Base-by-base conservation (phyloP, 164 flowering plant genomes). In the Magnolia changhungtana region DNA sequence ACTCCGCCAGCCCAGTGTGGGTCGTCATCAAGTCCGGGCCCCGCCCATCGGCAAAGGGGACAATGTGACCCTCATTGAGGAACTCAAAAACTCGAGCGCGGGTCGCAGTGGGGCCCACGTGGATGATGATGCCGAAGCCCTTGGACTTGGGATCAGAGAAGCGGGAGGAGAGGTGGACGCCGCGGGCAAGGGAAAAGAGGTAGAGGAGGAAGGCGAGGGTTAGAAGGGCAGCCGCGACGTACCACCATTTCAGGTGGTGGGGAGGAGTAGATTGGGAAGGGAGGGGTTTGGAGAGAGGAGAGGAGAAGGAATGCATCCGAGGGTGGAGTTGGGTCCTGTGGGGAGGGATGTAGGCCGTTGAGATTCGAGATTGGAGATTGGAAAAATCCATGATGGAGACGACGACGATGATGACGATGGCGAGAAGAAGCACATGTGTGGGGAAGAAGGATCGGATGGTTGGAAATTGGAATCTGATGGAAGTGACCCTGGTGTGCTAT, bases 301-400 rank as follows among this genome's bases (percentile, higher is more conserved):
- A n/a, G 23, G 84, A 75, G 83, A 75, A 78, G 27, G 85, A 72
- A 31, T 78, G 82, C 81, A 87, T 79, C 65, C 89, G 82, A 23
- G 89, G 89, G 72, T 85, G 89, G 71, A 87, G 71, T 72, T 87
- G 89, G 16, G 89, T 87, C 64, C 85, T 79, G 75, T 87, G 89
- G 2, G 87, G 86, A 5, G 89, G 89, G 68, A 87, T 74, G 77
- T 79, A 75, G 14, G 84, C 51, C 10, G 82, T 29, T 8, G 72
- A 82, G 77, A 61, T 76, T 72, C 87, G 80, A 31, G 87, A 83
- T 75, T 86, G 87, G 31, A 83, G 87, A 18, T 50, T 76, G 10
- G 84, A 81, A 77, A 55, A 76, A 71, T 80, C 83, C 83, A 83
- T 80, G 76, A 58, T 52, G 19, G 23, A 9, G 75, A 59, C 63